phyloP scores from a whole-genome alignment of 2,329 filamentous ascomycete species.

The Nothomitra cinnamomea region DNA sequence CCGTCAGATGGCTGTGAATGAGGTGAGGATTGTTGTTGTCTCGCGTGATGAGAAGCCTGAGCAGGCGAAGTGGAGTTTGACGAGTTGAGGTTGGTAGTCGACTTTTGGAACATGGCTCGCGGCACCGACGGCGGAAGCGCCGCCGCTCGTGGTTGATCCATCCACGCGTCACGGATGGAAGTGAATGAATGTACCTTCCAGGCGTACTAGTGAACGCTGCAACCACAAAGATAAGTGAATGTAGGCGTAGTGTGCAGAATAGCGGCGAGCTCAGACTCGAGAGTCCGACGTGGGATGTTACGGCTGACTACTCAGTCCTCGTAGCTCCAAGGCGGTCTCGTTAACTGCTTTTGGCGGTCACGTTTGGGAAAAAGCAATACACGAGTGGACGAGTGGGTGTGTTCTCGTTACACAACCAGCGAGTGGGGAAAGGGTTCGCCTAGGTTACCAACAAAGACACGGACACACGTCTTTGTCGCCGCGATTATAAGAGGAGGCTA shows the following conservation, averaged over 20 bases:
- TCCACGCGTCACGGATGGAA: background rate
- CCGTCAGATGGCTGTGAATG: background rate
- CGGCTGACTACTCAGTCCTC: background rate
- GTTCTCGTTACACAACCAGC: background rate
- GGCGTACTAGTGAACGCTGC: background rate
- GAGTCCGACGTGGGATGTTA: background rate
- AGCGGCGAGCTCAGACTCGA: background rate
- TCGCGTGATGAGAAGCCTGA: conserved; percentile 1
- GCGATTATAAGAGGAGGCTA: background rate
- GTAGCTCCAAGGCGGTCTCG: background rate
- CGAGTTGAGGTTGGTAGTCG: background rate
- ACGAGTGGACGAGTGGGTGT: background rate
- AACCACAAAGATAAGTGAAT: background rate
- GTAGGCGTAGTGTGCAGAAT: background rate
- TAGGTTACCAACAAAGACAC: background rate
- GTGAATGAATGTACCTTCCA: background rate
- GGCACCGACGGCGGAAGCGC: conserved; percentile 1
- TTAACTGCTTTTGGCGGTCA: background rate
- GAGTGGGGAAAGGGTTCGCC: background rate
- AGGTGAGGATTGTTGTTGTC: background rate
- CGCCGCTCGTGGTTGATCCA: conserved; percentile 2
- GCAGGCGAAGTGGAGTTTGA: background rate
- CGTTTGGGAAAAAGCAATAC: conserved; percentile 1
- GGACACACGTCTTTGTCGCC: background rate
- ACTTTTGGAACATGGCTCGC: conserved; percentile 1